Evolutionary conservation across 1,284 basidiomycete genomes (phyloP), one percentile per base, ranked within the genome.

Genomic region (Ustilago cynodontis): DNA sequence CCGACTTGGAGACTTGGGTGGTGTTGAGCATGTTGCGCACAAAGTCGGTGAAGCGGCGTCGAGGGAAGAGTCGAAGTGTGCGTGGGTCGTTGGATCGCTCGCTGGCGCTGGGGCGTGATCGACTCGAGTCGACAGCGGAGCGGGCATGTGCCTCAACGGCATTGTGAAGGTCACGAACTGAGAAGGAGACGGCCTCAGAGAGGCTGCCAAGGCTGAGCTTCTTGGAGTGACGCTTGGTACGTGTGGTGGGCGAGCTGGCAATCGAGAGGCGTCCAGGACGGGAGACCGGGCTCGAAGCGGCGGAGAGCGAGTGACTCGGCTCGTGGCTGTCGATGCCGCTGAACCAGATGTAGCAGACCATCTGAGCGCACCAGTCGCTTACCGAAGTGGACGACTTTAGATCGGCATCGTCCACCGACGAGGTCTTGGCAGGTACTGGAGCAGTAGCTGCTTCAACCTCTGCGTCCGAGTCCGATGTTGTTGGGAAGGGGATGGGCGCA

Each of bases 291-390:
- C 62, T 71, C 1, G 63, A 67, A 43, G 59, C 31, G 37, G 63
- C 35, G 3, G 68, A 65, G 24, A 64, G 43, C 26, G 65, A 41
- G 51, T 60, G 52, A 50, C 31, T 64, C 14, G 66, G 61, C 43
- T 74, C 64, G 53, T 60, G 71, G 60, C 33, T 64, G 47, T 70
- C 75, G 33, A 74, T 57, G 28, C 78, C 71, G 26, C 79, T 77
- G 59, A 82, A 84, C 83, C 83, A 84, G 16, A 84, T 78, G 69
- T 83, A 84, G 75, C 80, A 83, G 14, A 82, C 78, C 72, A 84
- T 75, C 43, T 78, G 77, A 7, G 82, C 81, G 47, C 80, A 82
- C 72, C 74, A 82, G 22, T 83, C 77, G 45, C 79, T 70, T 20
- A 80, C 65, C 51, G 76, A 71, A n/a, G 72, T 62, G 49, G 70